phyloP scores from a whole-genome alignment of 2,329 filamentous ascomycete genomes.

The Mariannaea sp. region DNA sequence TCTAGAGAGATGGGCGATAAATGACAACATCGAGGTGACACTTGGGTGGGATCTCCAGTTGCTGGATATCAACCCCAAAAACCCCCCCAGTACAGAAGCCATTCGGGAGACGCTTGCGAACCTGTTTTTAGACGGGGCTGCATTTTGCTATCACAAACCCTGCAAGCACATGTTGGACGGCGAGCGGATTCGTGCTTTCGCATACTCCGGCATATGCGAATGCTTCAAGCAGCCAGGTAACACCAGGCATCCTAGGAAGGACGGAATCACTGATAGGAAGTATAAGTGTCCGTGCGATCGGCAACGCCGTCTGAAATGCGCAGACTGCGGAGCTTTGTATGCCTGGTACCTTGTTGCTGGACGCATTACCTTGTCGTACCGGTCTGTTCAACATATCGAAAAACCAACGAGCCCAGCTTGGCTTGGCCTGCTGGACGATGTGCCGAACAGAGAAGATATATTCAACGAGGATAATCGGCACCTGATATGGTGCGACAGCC shows the following conservation, averaged over 20 bases:
- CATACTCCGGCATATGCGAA: not conserved
- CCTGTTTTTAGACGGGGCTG: not conserved
- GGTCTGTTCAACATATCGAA: not conserved
- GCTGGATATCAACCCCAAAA: not conserved
- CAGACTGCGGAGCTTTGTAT: not conserved
- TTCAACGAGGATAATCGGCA: not conserved
- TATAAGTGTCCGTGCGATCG: not conserved
- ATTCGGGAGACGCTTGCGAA: slow-evolving; percentile 1
- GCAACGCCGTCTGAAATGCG: not conserved
- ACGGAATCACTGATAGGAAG: not conserved
- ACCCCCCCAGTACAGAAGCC: not conserved
- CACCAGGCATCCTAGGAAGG: not conserved
- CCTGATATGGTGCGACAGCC: not conserved
- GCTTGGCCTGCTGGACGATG: not conserved
- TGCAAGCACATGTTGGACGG: not conserved
- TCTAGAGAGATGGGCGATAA: not conserved
- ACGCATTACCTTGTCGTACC: slow-evolving; percentile 1
- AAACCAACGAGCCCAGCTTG: not conserved
- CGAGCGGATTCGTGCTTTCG: not conserved
- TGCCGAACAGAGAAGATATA: not conserved
- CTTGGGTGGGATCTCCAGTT: slow-evolving; percentile 1
- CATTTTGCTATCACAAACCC: not conserved
- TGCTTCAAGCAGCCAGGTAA: slow-evolving; percentile 1
- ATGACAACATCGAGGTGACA: not conserved
- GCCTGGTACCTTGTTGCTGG: not conserved